Percentiles rank a stretch among this genome's conserved stretches.
Evolutionary conservation across 257 asterid species (phyloP).

Genomic region (Datura wrightii): DNA sequence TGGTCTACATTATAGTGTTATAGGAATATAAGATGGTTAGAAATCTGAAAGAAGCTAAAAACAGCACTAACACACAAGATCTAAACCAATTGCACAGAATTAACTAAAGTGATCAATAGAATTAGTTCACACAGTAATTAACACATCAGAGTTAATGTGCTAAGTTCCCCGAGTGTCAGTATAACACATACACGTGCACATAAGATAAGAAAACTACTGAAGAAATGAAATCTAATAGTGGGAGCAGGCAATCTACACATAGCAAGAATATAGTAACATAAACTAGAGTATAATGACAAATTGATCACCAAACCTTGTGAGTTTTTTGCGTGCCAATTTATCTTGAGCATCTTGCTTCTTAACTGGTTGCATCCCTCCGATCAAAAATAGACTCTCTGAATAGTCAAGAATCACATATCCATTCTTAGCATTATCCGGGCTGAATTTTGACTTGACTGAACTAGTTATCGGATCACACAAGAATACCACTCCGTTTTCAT

Average conservation of each 20-base stretch:
- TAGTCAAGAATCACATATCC: constrained; percentile 19
- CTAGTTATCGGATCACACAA: constrained; percentile 3
- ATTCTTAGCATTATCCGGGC: not conserved
- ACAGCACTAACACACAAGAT: not conserved
- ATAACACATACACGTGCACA: not conserved
- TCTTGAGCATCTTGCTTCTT: constrained; percentile 27
- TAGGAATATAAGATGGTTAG: not conserved
- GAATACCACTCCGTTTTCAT: not conserved
- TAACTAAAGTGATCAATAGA: not conserved
- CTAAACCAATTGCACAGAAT: constrained; percentile 3
- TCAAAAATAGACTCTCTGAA: constrained; percentile 21
- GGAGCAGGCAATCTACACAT: not conserved
- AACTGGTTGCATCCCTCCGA: constrained; percentile 14
- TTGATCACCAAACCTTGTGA: constrained; percentile 8
- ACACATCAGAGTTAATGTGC: not conserved
- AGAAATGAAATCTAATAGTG: constrained; percentile 5
- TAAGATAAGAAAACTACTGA: constrained; percentile 3
- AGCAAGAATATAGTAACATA: not conserved
- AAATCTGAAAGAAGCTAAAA: not conserved
- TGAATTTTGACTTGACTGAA: constrained; percentile 11
- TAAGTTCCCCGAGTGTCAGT: not conserved
- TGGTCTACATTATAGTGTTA: not conserved
- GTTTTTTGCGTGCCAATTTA: constrained; percentile 1
- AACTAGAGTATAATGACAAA: not conserved
- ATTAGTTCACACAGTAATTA: not conserved